phyloP scores from a whole-genome alignment of 179 eudicot species.

The Silene noctiflora region DNA sequence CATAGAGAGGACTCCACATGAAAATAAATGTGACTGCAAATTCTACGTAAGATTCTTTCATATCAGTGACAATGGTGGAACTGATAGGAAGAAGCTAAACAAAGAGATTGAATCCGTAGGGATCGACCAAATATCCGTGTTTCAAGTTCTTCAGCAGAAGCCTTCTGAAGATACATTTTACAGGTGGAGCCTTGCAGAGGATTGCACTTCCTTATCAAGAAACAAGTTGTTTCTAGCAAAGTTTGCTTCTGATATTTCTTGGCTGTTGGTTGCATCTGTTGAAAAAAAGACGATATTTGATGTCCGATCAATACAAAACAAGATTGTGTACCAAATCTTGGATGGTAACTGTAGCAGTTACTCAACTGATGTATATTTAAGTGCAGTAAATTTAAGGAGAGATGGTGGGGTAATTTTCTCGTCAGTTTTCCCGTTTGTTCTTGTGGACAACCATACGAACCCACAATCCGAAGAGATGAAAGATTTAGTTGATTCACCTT shows the following conservation, averaged over 20 bases:
- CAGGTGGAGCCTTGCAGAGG: constrained; percentile 75
- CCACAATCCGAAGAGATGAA: constrained; percentile 18
- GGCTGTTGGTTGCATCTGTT: constrained; percentile 73
- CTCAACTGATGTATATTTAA: constrained; percentile 32
- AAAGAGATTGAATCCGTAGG: constrained; percentile 49
- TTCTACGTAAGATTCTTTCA: constrained; percentile 56
- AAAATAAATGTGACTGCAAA: constrained; percentile 53
- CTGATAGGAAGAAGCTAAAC: constrained; percentile 37
- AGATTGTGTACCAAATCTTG: constrained; percentile 59
- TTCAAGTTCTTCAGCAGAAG: constrained; percentile 56
- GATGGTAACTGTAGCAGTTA: constrained; percentile 36
- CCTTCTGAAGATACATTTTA: constrained; percentile 53
- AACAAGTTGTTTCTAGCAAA: constrained; percentile 54
- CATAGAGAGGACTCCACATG: constrained; percentile 77
- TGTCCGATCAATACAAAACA: constrained; percentile 50
- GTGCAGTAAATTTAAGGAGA: constrained; percentile 54
- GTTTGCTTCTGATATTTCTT: constrained; percentile 68
- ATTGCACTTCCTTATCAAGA: constrained; percentile 52
- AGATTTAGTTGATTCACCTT: constrained; percentile 28
- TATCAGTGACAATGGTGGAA: constrained; percentile 44
- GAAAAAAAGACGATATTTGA: constrained; percentile 56
- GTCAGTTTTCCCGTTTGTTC: constrained; percentile 39
- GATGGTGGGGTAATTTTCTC: constrained; percentile 50
- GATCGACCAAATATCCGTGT: constrained; percentile 54
- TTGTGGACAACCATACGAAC: constrained; percentile 16